Base-by-base conservation (phyloP, 306 rosid species). In the Prunus mongolica region DNA sequence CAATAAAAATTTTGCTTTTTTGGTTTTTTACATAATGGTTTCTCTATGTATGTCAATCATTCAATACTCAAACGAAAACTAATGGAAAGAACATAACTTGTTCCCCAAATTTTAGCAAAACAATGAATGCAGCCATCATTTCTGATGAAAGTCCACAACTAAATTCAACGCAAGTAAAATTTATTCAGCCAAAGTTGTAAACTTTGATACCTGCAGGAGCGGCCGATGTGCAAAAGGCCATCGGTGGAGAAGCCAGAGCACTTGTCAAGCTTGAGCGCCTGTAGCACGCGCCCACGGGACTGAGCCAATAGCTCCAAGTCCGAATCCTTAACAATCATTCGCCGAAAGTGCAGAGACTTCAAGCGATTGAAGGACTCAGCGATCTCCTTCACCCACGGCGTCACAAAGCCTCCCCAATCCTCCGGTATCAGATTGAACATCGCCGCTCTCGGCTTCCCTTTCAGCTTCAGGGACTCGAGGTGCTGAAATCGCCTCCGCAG, bases 361-460 rank as follows among this genome's bases (percentile, higher is more conserved):
- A 95, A 81, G 80, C 97, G 85, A 71, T 84, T 84, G 44, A 90
- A 92, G 71, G 88, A 82, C 19, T 49, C 75, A 0, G 89, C 82
- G 71, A 95, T 92, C 87, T 87, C 97, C 25, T 1, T 68, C 1
- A 95, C 90, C 99, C 99, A 95, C 0, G 97, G 97, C 6, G 89
- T 88, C 0, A 95, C 97, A 22, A 71, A 88, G 0, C 99, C 99
- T 57, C 99, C 99, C 99, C 99, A 95, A 71, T 95, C 88, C 85
- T 95, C 99, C 2, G 97, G 97, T 54, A 95, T 95, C 67, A 95
- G 79, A 81, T 95, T 95, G 83, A 95, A 92, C 97, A 92, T 92
- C 6, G 99, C 97, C 3, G 99, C 97, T 32, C 99, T 82, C 2
- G 99, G 99, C 83, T 95, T 95, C 10, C 97, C 99, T 45, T 95